Evolutionary conservation across 805 yeast genomes (phyloP).

Genomic region (Myxozyma vanderwaltii): DNA sequence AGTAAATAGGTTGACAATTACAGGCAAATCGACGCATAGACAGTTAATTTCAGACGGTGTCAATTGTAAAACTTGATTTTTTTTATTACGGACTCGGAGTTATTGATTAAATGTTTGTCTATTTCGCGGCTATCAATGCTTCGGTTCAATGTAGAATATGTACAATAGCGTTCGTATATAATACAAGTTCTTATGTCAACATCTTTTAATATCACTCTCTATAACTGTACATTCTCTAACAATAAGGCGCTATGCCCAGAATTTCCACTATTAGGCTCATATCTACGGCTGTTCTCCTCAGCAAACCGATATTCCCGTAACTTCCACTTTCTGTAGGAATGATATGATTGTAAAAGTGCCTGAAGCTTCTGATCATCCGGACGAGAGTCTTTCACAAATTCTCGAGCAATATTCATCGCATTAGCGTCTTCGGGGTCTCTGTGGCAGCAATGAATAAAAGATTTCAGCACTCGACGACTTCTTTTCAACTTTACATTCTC

Average conservation of each 20-base stretch:
- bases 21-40: not conserved
- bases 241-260: not conserved
- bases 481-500: not conserved
- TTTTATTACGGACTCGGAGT: not conserved
- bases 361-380: constrained; percentile 1
- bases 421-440: constrained; percentile 11
- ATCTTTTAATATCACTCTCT: no score
- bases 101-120: not conserved
- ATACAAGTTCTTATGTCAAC: not conserved
- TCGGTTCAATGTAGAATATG: not conserved
- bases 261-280: not conserved
- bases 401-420: constrained; percentile 23
- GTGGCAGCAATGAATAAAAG: constrained; percentile 23
- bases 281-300: not conserved
- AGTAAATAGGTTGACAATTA: not conserved
- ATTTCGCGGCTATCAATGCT: not conserved
- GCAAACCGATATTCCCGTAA: not conserved
- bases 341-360: not conserved
- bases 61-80: not conserved
- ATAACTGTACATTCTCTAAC: not conserved
- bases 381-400: not conserved
- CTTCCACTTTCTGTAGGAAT: constrained; percentile 15
- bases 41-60: no score
- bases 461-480: constrained; percentile 4
- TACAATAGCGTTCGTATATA: constrained; percentile 8